These are phyloP conservation scores for Claviceps citrina DNA, from an alignment of 2,329 filamentous ascomycete species.

Conservation along the genomic window DNA sequence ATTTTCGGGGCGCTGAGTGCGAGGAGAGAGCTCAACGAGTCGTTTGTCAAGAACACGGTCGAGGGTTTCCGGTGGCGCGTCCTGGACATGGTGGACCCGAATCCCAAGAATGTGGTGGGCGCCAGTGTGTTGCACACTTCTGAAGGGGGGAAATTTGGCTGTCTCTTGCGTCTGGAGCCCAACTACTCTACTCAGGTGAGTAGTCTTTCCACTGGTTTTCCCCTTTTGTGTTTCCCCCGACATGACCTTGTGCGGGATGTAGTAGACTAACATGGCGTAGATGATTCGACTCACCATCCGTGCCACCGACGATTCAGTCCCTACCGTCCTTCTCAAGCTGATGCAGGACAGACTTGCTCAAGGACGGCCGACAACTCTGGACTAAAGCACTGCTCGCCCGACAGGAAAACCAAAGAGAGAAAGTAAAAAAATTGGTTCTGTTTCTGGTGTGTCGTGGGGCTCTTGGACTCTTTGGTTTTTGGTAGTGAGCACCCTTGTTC, in stretches of 20 bases:
- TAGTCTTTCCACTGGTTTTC: constrained; percentile 5
- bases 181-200: constrained; percentile 83
- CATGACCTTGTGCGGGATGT: not conserved
- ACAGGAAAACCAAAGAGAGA: too few species aligned
- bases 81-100: constrained; percentile 74
- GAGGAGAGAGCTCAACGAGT: constrained; percentile 49
- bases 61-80: constrained; percentile 84
- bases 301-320: constrained; percentile 82
- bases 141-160: constrained; percentile 81
- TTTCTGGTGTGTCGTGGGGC: too few species aligned
- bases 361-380: constrained; percentile 29
- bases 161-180: constrained; percentile 81
- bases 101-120: constrained; percentile 84
- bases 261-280: constrained; percentile 27
- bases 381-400: constrained; percentile 30
- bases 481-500: too few species aligned
- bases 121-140: constrained; percentile 73
- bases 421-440: too few species aligned
- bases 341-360: constrained; percentile 71
- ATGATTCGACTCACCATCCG: constrained; percentile 92
- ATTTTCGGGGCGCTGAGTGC: constrained; percentile 54
- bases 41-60: constrained; percentile 56
- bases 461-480: too few species aligned
- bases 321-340: constrained; percentile 60
- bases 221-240: not conserved